Conservation (phyloP, 495 filamentous ascomycete genomes). For the Cryomyces antarcticus region DNA sequence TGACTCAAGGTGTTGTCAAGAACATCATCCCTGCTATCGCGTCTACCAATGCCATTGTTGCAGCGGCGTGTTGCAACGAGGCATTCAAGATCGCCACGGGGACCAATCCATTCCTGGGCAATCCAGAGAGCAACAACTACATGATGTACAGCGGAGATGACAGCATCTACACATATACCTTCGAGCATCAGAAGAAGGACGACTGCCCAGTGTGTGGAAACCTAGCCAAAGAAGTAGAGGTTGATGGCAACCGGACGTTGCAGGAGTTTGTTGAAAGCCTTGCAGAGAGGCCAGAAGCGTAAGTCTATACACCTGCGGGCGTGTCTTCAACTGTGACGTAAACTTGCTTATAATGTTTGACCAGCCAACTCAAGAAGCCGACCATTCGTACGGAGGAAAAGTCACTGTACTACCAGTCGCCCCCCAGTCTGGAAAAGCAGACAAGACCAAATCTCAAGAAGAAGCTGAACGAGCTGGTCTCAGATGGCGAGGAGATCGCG, state of each 20-base stretch:
- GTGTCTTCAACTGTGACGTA: no score
- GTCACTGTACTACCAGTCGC: conserved; percentile 77
- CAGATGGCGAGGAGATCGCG: conserved; percentile 50
- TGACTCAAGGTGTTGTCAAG: conserved; percentile 96
- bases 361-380: conserved; percentile 46
- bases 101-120: conserved; percentile 51
- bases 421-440: conserved; percentile 57
- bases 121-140: conserved; percentile 47
- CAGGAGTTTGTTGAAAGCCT: conserved; percentile 72
- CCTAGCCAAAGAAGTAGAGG: conserved; percentile 46
- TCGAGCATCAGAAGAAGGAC: conserved; percentile 72
- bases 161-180: conserved; percentile 89
- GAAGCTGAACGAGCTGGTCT: conserved; percentile 45
- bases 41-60: conserved; percentile 91
- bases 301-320: background rate
- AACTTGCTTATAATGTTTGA: background rate
- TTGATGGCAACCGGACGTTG: conserved; percentile 53
- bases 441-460: conserved; percentile 64
- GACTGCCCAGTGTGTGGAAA: conserved; percentile 93
- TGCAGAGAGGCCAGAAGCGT: conserved; percentile 59
- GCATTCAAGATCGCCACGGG: conserved; percentile 81
- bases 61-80: conserved; percentile 88
- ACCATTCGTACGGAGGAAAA: conserved; percentile 61
- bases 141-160: conserved; percentile 99
- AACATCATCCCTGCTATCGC: conserved; percentile 99